phyloP scores from a whole-genome alignment of 2,329 filamentous ascomycete genomes.

The Phialocephala subalpina region DNA sequence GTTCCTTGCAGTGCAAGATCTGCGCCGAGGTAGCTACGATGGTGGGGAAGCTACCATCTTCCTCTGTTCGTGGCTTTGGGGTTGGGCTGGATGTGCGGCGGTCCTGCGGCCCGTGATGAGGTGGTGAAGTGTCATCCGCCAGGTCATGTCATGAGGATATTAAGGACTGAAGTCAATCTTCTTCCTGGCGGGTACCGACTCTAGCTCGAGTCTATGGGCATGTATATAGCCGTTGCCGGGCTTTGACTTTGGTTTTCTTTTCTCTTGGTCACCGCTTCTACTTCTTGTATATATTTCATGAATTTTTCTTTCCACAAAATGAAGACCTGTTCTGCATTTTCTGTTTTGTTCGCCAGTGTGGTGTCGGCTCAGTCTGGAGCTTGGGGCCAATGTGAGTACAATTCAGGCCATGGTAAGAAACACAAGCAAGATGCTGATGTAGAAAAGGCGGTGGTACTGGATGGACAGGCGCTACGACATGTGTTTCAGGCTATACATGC shows the following conservation, averaged over 20 bases:
- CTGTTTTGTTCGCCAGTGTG: conserved; percentile 1
- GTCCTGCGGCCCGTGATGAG: conserved; percentile 7
- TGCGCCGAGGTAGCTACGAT: not conserved
- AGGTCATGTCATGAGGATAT: not conserved
- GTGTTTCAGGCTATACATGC: conserved; percentile 5
- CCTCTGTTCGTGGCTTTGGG: not conserved
- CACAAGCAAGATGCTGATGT: not conserved
- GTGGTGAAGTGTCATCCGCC: not conserved
- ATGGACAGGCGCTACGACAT: not conserved
- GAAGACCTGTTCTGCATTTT: conserved; percentile 2
- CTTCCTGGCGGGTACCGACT: not conserved
- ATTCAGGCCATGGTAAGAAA: not conserved
- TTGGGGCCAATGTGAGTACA: not conserved
- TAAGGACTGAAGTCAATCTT: not conserved
- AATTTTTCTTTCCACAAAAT: not conserved
- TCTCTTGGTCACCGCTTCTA: not conserved
- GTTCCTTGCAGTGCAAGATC: not conserved
- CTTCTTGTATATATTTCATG: conserved; percentile 10
- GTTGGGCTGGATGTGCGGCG: not conserved
- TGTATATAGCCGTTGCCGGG: not conserved
- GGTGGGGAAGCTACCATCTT: not conserved
- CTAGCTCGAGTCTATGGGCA: not conserved
- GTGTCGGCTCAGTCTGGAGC: not conserved
- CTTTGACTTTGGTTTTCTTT: not conserved
- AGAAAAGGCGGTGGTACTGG: not conserved